Percentiles rank a stretch among this genome's conserved stretches.
phyloP scores from a whole-genome alignment of 345 rosid genomes.

The Clarkia xantiana region DNA sequence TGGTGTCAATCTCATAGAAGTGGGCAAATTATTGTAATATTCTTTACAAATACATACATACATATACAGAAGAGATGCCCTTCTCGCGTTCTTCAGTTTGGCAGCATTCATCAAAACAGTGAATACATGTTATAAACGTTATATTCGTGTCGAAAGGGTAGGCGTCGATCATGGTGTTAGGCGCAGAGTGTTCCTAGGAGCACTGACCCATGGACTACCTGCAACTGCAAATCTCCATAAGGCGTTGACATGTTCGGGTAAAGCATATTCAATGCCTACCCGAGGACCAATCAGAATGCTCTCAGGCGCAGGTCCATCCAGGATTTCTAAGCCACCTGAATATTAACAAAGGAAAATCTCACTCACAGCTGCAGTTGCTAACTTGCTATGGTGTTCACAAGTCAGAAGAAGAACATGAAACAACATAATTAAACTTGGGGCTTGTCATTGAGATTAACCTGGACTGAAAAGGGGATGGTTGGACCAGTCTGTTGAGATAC shows the following conservation, averaged over 20 bases:
- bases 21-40: no score
- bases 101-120: no score
- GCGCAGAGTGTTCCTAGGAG: conserved; percentile 74
- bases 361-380: background rate
- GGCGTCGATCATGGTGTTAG: conserved; percentile 12
- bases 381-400: background rate
- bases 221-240: conserved; percentile 90
- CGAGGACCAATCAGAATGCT: conserved; percentile 65
- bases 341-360: background rate
- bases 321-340: conserved; percentile 75
- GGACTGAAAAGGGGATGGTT: conserved; percentile 66
- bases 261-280: conserved; percentile 83
- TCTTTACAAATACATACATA: no score
- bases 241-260: conserved; percentile 60
- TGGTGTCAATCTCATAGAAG: no score
- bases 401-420: background rate
- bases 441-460: conserved; percentile 23
- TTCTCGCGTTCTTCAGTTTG: no score
- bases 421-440: background rate
- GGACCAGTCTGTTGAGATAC: conserved; percentile 81
- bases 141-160: no score
- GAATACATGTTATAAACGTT: no score
- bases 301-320: conserved; percentile 74
- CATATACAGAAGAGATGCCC: no score
- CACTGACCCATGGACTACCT: conserved; percentile 75